Evolutionary conservation across 768 basidiomycete genomes (phyloP).

Genomic region (Tylopilus balloui): DNA sequence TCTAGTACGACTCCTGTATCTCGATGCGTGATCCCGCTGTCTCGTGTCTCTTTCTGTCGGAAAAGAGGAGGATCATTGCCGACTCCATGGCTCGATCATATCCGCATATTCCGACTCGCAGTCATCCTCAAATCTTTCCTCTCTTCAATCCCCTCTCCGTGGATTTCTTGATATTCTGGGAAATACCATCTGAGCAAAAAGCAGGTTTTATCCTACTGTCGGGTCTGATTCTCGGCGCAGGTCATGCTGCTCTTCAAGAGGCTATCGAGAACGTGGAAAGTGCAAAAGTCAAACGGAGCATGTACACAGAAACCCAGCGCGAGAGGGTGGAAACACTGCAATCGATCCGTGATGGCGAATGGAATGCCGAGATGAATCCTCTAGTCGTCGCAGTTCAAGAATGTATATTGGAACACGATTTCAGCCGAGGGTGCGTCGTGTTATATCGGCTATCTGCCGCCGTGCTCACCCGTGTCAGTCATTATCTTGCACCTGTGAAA

Average conservation of each 20-base stretch:
- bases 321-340: constrained; percentile 65
- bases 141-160: constrained; percentile 70
- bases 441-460: neutral
- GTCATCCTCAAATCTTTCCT: constrained; percentile 66
- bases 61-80: constrained; percentile 42
- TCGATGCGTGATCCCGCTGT: constrained; percentile 22
- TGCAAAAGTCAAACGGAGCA: constrained; percentile 69
- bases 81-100: constrained; percentile 38
- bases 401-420: constrained; percentile 55
- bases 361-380: constrained; percentile 81
- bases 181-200: constrained; percentile 54
- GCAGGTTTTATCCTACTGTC: constrained; percentile 58
- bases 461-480: constrained; percentile 37
- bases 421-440: constrained; percentile 58
- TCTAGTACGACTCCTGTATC: constrained; percentile 12
- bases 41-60: constrained; percentile 46
- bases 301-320: constrained; percentile 87
- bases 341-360: constrained; percentile 63
- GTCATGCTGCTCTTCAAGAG: constrained; percentile 59
- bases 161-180: constrained; percentile 77
- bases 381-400: constrained; percentile 49
- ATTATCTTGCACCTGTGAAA: constrained; percentile 47
- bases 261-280: constrained; percentile 56
- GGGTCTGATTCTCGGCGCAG: constrained; percentile 61
- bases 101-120: constrained; percentile 52